Base-by-base conservation (phyloP, 768 basidiomycete species). In the Suillus discolor region DNA sequence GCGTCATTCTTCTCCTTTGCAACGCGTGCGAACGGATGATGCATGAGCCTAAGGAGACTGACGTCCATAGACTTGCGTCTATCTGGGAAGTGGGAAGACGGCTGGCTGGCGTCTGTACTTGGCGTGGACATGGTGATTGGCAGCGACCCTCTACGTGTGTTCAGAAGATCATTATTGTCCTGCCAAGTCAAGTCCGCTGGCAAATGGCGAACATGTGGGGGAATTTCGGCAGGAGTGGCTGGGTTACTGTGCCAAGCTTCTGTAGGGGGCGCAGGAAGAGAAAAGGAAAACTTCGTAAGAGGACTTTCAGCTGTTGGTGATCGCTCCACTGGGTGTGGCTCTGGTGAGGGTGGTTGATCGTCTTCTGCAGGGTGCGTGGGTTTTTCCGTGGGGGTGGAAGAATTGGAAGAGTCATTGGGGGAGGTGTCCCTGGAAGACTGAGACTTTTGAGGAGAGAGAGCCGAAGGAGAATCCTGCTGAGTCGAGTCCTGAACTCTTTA, bases 91-190 rank as follows among this genome's bases (percentile, higher is more conserved):
- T 77, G 39, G 69, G 72, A 31, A 65, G 74, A 67, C 71, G 78
- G 66, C 57, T 69, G 83, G 77, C 31, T 77, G 77, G 72, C 79
- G 79, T 70, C 69, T 63, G 71, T 65, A 3, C 64, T 68, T 15
- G 62, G 23, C 59, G 61, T 42, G 39, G 74, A 70, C 70, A 77
- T 74, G 45, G 72, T 69, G 23, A 76, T 78, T 36, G 88, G 89
- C 39, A 89, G 79, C 4, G 88, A 89, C 20, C 86, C 85, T 41
- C 88, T 84, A 64, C 87, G 75, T 63, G 68, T 68, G 72, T 67
- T 79, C 73, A 78, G 68, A 68, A 78, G 64, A 71, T 79, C 73
- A 68, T 71, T 64, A 20, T 41, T 41, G 71, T 79, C 71, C 70
- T 73, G 69, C 62, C 62, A 63, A 62, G 41, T 71, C 62, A 65